A percentile compares a stretch with the other conserved stretches of the same genome.
These are phyloP conservation scores for Margaritispora aquatica DNA, from an alignment of 495 filamentous ascomycete genomes.

Conservation along the genomic window DNA sequence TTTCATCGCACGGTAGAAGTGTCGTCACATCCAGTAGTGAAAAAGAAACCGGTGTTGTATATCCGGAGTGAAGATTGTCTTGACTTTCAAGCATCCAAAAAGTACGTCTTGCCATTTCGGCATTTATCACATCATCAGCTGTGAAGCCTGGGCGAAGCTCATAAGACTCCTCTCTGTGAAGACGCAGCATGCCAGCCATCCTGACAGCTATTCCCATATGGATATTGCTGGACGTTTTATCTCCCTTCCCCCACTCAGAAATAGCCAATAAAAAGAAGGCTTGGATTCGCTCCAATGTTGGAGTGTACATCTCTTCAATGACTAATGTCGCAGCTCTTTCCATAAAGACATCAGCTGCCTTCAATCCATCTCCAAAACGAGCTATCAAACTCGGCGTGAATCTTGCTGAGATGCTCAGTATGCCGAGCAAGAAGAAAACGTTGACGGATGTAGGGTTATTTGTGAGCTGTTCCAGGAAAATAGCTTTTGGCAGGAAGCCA, in stretches of 20 bases:
- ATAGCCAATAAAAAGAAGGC: slow-evolving; percentile 46
- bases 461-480: slow-evolving; percentile 35
- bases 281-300: slow-evolving; percentile 43
- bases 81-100: slow-evolving; percentile 38
- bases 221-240: slow-evolving; percentile 42
- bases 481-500: slow-evolving; percentile 45
- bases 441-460: slow-evolving; percentile 35
- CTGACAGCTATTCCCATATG: slow-evolving; percentile 45
- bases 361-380: slow-evolving; percentile 35
- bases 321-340: slow-evolving; percentile 37
- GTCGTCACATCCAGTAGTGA: slow-evolving; percentile 42
- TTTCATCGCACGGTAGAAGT: slow-evolving; percentile 40
- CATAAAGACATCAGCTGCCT: slow-evolving; percentile 43
- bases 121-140: slow-evolving; percentile 10
- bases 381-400: slow-evolving; percentile 38
- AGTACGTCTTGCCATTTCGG: slow-evolving; percentile 12
- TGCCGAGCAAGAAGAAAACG: slow-evolving; percentile 39
- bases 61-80: slow-evolving; percentile 43
- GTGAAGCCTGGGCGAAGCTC: slow-evolving; percentile 2
- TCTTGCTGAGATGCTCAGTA: slow-evolving; percentile 42
- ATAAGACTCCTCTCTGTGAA: slow-evolving; percentile 48
- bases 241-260: slow-evolving; percentile 42
- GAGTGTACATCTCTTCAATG: slow-evolving; percentile 39
- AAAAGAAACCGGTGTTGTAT: slow-evolving; percentile 38
- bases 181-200: slow-evolving; percentile 42